Base-by-base conservation (phyloP, 148 eudicot species). In the Pouteria glomerata region DNA sequence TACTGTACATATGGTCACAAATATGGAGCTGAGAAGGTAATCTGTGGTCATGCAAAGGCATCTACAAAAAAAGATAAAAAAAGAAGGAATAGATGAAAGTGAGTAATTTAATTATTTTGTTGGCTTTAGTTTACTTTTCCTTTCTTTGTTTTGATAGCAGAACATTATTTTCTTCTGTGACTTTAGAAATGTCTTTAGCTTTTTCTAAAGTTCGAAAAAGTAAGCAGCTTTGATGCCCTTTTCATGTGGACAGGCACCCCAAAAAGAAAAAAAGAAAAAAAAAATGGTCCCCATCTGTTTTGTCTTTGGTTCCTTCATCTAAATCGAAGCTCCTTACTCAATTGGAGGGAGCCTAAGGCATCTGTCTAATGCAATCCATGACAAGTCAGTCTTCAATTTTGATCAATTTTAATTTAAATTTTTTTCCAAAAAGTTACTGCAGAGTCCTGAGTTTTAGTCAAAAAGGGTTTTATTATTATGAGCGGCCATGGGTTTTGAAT, bases 171-270 rank as follows among this genome's bases (percentile, higher is more conserved):
- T 51, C 34, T 2, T 69, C 37, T 11, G 70, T 68, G 74, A 57
- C 64, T 70, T 78, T 77, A 57, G 81, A 76, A 63, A 82, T 82
- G 77, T 56, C 72, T 63, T 73, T 70, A 66, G 59, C 85, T 84
- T 83, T 77, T 47, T 67, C 24, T 27, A 67, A 74, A 65, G 52
- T 71, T 51, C 62, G 63, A 65, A 56, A 75, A 70, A 65, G 69
- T 19, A 41, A 16, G 76, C 45, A 70, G 42, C 21, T 45, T 47
- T 68, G 21, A 21, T 45, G 37, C n/a, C 24, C 68, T 41, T 70
- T 30, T 6, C 16, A 41, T 57, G 27, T 57, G 73, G 8, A 70
- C 73, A 29, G 13, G n/a, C n/a, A n/a, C n/a, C n/a, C n/a, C n/a
- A n/a, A n/a, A n/a, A n/a, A n/a, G n/a, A n/a, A n/a, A n/a, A n/a